Base-by-base conservation (phyloP, 352 stramenopile genomes). In the Phytophthora pinifolia region DNA sequence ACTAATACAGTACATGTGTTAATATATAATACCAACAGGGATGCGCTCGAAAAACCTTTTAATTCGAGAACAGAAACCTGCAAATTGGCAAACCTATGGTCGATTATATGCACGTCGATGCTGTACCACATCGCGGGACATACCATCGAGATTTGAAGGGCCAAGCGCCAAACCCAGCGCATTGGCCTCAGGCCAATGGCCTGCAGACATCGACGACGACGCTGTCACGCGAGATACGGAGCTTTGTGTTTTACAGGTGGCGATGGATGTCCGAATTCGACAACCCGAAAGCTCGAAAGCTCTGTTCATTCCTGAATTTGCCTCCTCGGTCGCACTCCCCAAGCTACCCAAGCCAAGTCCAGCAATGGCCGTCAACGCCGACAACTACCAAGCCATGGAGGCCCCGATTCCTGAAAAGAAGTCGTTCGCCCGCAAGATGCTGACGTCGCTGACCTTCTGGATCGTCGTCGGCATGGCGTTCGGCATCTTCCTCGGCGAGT, bases 391-490 rank as follows among this genome's bases (percentile, higher is more conserved):
- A 17, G 39, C 41, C 46, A 65, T 74, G 53, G 67, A 80, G 13
- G 35, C 43, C 12, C 13, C 52, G 4, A 39, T 34, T 42, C 39
- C 56, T 10, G 46, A 35, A 37, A 71, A 67, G 31, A 76, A 79
- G 51, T 67, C 73, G 7, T 42, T 65, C 9, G 1, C n/a, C 1
- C 63, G 64, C 44, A 70, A 72, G 34, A 43, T 77, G 5, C 22
- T 81, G 13, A 83, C 71, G 55, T 83, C 74, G 33, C 55, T 87
- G 32, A 82, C 73, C 2, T 83, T 86, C 44, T 86, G 76, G 76
- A 84, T 87, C 54, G 31, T 87, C 14, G 44, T 68, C 7, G 65
- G 59, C 17, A 78, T 76, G 39, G 31, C 67, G 34, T 9, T 76
- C 22, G 76, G 76, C 9, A 75, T 84, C 32, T 27, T 84, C 2